Evolutionary conservation across 2,329 filamentous ascomycete genomes (phyloP).

Genomic region (Zymoseptoria crescenta): DNA sequence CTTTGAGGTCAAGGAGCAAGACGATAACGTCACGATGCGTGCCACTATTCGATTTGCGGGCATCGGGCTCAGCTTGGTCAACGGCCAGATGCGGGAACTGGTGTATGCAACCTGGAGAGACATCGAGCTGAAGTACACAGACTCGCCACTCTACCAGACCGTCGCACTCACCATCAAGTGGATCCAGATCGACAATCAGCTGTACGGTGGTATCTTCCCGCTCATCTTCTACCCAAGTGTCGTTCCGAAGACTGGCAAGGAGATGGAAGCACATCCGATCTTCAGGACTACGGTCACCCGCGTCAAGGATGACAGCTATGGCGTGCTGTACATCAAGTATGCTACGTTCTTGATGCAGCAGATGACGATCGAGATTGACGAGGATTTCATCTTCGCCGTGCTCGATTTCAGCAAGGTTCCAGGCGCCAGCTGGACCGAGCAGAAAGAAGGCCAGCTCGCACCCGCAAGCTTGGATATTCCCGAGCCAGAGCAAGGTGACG

Average conservation of each 20-base stretch:
- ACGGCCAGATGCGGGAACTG: constrained; percentile 81
- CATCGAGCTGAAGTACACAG: constrained; percentile 81
- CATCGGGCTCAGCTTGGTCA: constrained; percentile 87
- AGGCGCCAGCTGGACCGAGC: constrained; percentile 77
- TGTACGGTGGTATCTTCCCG: constrained; percentile 96
- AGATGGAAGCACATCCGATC: constrained; percentile 93
- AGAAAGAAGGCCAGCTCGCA: constrained; percentile 76
- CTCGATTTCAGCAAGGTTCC: constrained; percentile 91
- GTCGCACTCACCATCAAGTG: constrained; percentile 88
- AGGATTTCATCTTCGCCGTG: constrained; percentile 95
- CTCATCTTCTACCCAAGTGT: constrained; percentile 96
- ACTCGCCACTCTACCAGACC: constrained; percentile 90
- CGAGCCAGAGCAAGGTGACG: constrained; percentile 75
- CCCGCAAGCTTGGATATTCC: constrained; percentile 88
- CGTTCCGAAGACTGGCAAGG: constrained; percentile 91
- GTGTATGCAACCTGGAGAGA: constrained; percentile 91
- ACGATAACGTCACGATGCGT: constrained; percentile 80
- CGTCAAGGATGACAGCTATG: constrained; percentile 97
- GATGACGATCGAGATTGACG: constrained; percentile 95
- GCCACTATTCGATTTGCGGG: constrained; percentile 83
- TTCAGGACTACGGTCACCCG: constrained; percentile 84
- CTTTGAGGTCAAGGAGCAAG: constrained; percentile 90
- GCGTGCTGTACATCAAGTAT: constrained; percentile 97
- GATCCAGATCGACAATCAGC: constrained; percentile 98
- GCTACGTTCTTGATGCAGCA: constrained; percentile 88